phyloP scores from a whole-genome alignment of 2,329 filamentous ascomycete genomes.

The Thermoascus crustaceus region DNA sequence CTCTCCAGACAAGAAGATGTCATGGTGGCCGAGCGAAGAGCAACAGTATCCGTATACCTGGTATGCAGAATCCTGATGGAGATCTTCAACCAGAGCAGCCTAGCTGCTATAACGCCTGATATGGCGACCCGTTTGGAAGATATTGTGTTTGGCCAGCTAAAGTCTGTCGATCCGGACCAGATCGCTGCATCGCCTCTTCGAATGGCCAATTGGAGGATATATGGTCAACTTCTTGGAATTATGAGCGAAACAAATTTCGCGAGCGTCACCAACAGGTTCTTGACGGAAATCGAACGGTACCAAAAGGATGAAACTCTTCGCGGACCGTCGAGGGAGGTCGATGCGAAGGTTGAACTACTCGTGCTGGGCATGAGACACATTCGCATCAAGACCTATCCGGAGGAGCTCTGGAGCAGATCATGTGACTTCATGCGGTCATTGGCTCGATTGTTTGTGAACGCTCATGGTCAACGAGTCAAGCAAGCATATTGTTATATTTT shows the following conservation, averaged over 20 bases:
- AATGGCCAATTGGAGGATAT: slow-evolving; percentile 92
- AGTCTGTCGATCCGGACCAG: slow-evolving; percentile 76
- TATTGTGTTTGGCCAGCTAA: slow-evolving; percentile 94
- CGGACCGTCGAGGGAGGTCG: slow-evolving; percentile 49
- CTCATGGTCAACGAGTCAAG: slow-evolving; percentile 84
- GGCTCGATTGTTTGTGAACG: slow-evolving; percentile 71
- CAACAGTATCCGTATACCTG: slow-evolving; percentile 91
- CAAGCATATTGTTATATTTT: slow-evolving; percentile 90
- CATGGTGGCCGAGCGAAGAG: slow-evolving; percentile 74
- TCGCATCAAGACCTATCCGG: slow-evolving; percentile 63
- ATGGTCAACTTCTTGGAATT: slow-evolving; percentile 83
- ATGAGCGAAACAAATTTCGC: slow-evolving; percentile 92
- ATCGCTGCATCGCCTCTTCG: slow-evolving; percentile 63
- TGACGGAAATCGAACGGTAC: slow-evolving; percentile 68
- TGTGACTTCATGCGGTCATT: slow-evolving; percentile 82
- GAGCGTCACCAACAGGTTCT: slow-evolving; percentile 72
- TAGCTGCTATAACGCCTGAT: slow-evolving; percentile 74
- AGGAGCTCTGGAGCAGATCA: slow-evolving; percentile 71
- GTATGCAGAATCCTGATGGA: slow-evolving; percentile 89
- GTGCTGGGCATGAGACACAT: slow-evolving; percentile 88
- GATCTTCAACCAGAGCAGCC: slow-evolving; percentile 81
- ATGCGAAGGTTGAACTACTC: slow-evolving; percentile 77
- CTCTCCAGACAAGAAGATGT: slow-evolving; percentile 59
- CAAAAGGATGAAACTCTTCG: slow-evolving; percentile 60
- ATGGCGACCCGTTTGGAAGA: slow-evolving; percentile 92